Base-by-base conservation (phyloP, 352 stramenopile genomes). In the Aphanomyces astaci region DNA sequence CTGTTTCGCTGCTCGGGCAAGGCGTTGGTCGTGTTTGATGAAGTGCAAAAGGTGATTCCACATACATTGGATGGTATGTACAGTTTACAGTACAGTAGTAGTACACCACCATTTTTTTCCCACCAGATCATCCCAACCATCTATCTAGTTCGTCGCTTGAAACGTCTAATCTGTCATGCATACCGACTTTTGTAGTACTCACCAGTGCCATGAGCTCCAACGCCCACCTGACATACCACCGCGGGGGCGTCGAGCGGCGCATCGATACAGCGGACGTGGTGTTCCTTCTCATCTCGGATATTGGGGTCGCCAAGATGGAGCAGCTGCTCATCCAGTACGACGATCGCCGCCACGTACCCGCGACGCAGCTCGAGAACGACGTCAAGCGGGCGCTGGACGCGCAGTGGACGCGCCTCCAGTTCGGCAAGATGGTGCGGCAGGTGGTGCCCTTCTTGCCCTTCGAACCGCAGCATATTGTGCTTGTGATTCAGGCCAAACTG, bases 11-110 rank as follows among this genome's bases (percentile, higher is more conserved):
- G 88, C 72, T 88, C 76, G 22, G 89, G 89, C 24, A 92, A 95
- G 70, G 88, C 87, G 2, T 80, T 97, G 10, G 83, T 97, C 27
- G 75, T 97, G 31, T 95, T 97, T 54, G 89, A 97, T 64, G 89
- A 97, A 79, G 82, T 97, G 28, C 88, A 97, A 64, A 97, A 96
- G 71, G 86, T 94, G 63, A 88, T 96, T 56, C 88, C 88, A 10
- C 86, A 93, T 52, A 96, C 89, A 1, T 78, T 96, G 15, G 88
- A 96, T 52, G 86, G 82, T 90, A 75, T 30, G 57, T 7, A n/a
- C 71, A 28, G 2, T 49, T 45, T 33, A 43, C 33, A 54, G 19
- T 27, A 63, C 72, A 4, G 31, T 36, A 3, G 22, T n/a, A n/a
- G n/a, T n/a, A n/a, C n/a, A n/a, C n/a, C n/a, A n/a, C n/a, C n/a